Conservation (phyloP, 1,284 basidiomycete genomes). For the Microbotryum violaceum region DNA sequence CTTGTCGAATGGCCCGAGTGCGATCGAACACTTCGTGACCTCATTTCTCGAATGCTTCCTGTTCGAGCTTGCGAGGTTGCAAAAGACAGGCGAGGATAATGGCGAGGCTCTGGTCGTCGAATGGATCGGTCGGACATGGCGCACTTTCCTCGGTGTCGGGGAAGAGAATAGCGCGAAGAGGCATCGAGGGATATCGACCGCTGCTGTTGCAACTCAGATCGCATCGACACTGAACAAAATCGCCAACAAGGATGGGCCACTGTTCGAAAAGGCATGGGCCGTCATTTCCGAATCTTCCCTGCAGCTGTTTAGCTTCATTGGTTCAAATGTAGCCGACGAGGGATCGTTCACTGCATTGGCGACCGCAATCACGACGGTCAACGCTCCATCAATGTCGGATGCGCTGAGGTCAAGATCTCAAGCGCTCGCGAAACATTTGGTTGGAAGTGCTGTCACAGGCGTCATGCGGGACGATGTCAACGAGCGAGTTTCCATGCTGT, state of each 20-base stretch:
- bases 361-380: constrained; percentile 10
- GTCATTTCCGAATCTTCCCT: background rate
- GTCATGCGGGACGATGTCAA: constrained; percentile 3
- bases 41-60: constrained; percentile 62
- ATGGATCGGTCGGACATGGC: constrained; percentile 19
- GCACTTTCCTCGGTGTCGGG: constrained; percentile 4
- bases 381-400: background rate
- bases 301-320: background rate
- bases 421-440: background rate
- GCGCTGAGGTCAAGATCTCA: background rate
- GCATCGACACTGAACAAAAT: constrained; percentile 9
- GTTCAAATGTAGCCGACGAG: background rate
- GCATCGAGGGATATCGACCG: constrained; percentile 4
- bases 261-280: constrained; percentile 9
- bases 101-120: constrained; percentile 8
- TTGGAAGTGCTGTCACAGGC: background rate
- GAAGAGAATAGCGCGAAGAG: constrained; percentile 2
- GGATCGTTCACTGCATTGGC: constrained; percentile 12
- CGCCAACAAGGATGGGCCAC: background rate
- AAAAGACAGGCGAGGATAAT: constrained; percentile 38
- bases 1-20: constrained; percentile 45
- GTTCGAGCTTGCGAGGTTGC: constrained; percentile 47
- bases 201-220: background rate
- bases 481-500: background rate
- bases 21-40: constrained; percentile 54